Evolutionary conservation across 2,329 filamentous ascomycete genomes (phyloP), one percentile per base, ranked within the genome.

Genomic region (Neonectria coccinea): DNA sequence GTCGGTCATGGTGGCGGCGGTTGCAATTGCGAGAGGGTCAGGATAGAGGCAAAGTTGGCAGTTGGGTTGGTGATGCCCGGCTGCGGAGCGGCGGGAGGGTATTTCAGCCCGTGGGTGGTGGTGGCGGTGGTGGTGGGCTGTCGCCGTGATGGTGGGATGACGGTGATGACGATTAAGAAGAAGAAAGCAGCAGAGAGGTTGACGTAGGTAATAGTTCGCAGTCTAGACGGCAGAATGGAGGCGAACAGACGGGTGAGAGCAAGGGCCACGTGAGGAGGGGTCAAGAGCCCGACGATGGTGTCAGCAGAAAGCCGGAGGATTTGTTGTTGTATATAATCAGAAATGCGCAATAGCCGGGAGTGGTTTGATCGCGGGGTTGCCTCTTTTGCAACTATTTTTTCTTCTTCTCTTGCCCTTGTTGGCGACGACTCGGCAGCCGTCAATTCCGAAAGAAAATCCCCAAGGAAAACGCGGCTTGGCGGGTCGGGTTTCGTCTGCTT

Each of bases 1-100:
- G 73, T 85, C 83, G 56, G 80, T 74, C 85, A 87, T 87, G 68
- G 66, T 78, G 74, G 71, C 59, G 36, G 36, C 36, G 36, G 36
- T 14, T n/a, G 16, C 36, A 39, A 16, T 39, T 16, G 14, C 14
- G 14, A 16, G 36, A 39, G 36, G 36, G 36, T 39, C 14, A n/a
- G 36, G 39, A 42, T 20, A 20, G 29, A 20, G n/a, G 39, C n/a
- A n/a, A 27, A 41, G 44, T 25, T 14, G 39, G 31, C 25, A 25
- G 18, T 18, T 8, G 31, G 29, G 36, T 44, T n/a, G 48, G 27
- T 14, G 31, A 11, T 41, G 48, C 27, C 56, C 47, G 39, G 29
- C n/a, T 16, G 25, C 29, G 42, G 29, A 39, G 11, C 36, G 48
- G 29, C 41, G 50, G 50, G 29, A 42, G 39, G 27, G 41, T 36